These are phyloP conservation scores for Penicillium sclerotigenum DNA, from an alignment of 2,329 filamentous ascomycete genomes.

Conservation along the genomic window DNA sequence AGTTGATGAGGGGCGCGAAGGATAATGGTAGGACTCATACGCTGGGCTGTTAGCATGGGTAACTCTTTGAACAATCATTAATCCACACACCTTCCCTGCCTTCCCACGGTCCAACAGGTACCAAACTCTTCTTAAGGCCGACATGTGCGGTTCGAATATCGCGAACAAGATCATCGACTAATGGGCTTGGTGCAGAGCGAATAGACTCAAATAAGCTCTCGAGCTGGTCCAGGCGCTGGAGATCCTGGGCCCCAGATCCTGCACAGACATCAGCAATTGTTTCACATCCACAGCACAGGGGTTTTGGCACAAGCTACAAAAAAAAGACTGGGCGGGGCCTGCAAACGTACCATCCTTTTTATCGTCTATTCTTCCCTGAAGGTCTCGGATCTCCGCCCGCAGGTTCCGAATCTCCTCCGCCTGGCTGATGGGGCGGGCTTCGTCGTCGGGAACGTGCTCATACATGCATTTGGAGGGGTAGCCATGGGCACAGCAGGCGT, in stretches of 20 bases:
- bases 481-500: constrained; percentile 41
- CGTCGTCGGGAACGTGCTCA: constrained; percentile 34
- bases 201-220: constrained; percentile 36
- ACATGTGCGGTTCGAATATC: constrained; percentile 28
- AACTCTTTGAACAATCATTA: background rate
- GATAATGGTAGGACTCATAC: constrained; percentile 15
- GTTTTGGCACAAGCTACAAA: background rate
- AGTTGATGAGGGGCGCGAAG: constrained; percentile 1
- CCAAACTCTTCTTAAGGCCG: constrained; percentile 16
- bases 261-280: constrained; percentile 3
- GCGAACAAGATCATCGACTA: constrained; percentile 32
- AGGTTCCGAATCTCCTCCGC: constrained; percentile 38
- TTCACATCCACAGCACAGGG: background rate
- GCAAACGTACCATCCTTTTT: constrained; percentile 22
- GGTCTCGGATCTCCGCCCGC: constrained; percentile 34
- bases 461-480: constrained; percentile 40
- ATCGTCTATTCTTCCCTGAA: constrained; percentile 27
- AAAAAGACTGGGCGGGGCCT: background rate
- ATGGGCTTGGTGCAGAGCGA: constrained; percentile 30
- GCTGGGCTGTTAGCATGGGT: constrained; percentile 7
- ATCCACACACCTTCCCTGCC: constrained; percentile 24
- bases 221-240: constrained; percentile 30
- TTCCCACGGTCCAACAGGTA: constrained; percentile 24
- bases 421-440: constrained; percentile 35
- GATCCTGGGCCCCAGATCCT: constrained; percentile 18